Percentiles rank a stretch among this genome's conserved stretches.
Conservation (phyloP, 192 early-diverging fungal species). For the Coemansia sp. region DNA sequence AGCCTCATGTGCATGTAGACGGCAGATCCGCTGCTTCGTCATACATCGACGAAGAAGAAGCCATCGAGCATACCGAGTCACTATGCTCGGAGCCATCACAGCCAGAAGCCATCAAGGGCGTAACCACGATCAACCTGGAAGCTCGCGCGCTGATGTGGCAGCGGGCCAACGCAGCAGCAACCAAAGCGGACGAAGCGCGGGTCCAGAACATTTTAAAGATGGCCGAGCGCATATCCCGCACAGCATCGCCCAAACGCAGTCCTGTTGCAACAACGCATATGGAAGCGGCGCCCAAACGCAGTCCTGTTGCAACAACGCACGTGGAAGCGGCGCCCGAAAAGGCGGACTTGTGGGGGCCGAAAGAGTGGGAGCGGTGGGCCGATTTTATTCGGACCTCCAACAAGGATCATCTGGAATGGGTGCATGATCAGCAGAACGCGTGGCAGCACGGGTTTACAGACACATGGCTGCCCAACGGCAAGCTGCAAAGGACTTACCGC, state of each 20-base stretch:
- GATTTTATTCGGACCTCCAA: not conserved
- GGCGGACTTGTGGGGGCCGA: no score
- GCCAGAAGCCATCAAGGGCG: not conserved
- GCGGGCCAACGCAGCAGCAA: slow-evolving; percentile 2
- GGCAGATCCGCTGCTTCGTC: no score
- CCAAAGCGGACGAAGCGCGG: slow-evolving; percentile 13
- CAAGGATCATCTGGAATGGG: slow-evolving; percentile 26
- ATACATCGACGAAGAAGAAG: no score
- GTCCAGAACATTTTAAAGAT: slow-evolving; percentile 22
- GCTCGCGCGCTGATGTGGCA: slow-evolving; percentile 24
- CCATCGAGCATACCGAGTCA: no score
- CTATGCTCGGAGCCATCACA: no score
- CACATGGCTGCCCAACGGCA: slow-evolving; percentile 17
- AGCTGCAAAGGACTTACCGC: slow-evolving; percentile 35
- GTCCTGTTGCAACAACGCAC: no score
- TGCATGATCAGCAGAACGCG: slow-evolving; percentile 24
- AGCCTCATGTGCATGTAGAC: no score
- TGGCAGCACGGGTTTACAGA: slow-evolving; percentile 41
- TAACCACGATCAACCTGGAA: slow-evolving; percentile 17
- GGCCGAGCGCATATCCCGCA: slow-evolving; percentile 13
- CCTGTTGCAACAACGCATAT: no score
- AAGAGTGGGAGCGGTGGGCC: slow-evolving; percentile 43
- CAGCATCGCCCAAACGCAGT: no score
- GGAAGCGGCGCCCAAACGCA: no score
- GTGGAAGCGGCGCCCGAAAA: no score